Percentiles rank a stretch among this genome's conserved stretches.
Evolutionary conservation across 2,329 filamentous ascomycete genomes (phyloP).

Genomic region (Fusarium sp.): DNA sequence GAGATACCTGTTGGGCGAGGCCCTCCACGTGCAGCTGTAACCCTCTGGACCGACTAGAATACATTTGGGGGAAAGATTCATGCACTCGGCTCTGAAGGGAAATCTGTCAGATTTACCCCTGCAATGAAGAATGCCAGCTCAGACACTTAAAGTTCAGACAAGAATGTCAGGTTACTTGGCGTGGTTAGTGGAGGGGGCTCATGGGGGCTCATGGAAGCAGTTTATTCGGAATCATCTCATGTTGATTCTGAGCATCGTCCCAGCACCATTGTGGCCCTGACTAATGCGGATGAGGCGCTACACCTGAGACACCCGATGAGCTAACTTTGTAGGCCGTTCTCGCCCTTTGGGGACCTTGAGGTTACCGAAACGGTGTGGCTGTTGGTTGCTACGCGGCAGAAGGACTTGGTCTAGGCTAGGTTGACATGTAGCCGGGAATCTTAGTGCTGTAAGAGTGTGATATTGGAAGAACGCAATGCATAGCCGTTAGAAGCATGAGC

Average conservation of each 20-base stretch:
- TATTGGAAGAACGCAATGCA: too few relatives aligned
- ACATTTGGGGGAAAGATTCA: not conserved
- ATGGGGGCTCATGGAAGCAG: not conserved
- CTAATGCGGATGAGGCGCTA: not conserved
- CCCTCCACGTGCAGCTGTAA: not conserved
- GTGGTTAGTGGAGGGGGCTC: not conserved
- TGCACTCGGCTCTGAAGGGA: not conserved
- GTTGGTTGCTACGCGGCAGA: not conserved
- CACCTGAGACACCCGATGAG: not conserved
- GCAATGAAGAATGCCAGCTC: conserved; percentile 6
- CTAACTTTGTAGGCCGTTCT: not conserved
- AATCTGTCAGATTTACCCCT: conserved; percentile 23
- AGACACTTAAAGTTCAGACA: conserved; percentile 25
- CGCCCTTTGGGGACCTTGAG: not conserved
- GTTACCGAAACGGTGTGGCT: not conserved
- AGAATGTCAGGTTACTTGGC: not conserved
- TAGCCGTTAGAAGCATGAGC: too few relatives aligned
- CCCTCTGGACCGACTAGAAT: not conserved
- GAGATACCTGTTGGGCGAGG: not conserved
- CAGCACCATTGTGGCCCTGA: not conserved
- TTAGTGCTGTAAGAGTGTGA: too few relatives aligned
- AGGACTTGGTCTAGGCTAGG: too few relatives aligned
- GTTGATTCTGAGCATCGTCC: too few relatives aligned
- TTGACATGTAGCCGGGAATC: too few relatives aligned
- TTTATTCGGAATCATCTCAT: not conserved